Conservation (phyloP, 768 basidiomycete species). For the Lentinula aciculospora region DNA sequence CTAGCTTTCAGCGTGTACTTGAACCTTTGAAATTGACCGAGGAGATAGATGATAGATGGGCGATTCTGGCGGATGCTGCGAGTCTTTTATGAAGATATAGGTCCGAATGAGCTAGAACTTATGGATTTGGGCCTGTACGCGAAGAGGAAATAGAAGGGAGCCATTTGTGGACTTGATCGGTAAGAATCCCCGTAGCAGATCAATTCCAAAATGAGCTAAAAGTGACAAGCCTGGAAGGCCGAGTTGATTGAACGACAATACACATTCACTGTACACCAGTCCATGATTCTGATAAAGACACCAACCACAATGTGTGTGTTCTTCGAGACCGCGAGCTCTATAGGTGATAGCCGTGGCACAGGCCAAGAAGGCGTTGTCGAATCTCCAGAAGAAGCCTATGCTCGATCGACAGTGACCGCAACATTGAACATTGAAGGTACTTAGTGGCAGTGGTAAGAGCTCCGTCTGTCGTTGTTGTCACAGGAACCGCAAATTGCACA, state of each 20-base stretch:
- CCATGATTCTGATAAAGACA: no score
- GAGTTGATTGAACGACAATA: not conserved
- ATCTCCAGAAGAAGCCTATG: not conserved
- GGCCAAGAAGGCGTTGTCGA: not conserved
- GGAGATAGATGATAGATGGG: conserved; percentile 5
- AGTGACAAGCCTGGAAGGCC: not conserved
- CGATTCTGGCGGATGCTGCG: conserved; percentile 2
- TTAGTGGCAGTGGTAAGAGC: not conserved
- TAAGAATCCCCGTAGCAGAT: not conserved
- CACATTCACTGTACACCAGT: not conserved
- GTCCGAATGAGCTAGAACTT: conserved; percentile 7
- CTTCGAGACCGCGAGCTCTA: not conserved
- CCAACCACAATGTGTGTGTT: no score
- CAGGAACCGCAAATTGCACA: not conserved
- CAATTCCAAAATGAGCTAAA: not conserved
- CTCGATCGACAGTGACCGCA: conserved; percentile 1
- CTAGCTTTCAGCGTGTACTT: not conserved
- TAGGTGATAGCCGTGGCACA: not conserved
- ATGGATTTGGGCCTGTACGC: conserved; percentile 3
- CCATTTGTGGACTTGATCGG: conserved; percentile 2
- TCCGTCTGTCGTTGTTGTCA: conserved; percentile 1
- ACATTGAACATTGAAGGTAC: not conserved
- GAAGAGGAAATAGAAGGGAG: conserved; percentile 9
- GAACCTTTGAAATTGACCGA: not conserved
- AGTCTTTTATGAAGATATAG: not conserved